These are phyloP conservation scores for Epichloe gansuensis DNA, from an alignment of 2,329 filamentous ascomycete species.

Conservation along the genomic window DNA sequence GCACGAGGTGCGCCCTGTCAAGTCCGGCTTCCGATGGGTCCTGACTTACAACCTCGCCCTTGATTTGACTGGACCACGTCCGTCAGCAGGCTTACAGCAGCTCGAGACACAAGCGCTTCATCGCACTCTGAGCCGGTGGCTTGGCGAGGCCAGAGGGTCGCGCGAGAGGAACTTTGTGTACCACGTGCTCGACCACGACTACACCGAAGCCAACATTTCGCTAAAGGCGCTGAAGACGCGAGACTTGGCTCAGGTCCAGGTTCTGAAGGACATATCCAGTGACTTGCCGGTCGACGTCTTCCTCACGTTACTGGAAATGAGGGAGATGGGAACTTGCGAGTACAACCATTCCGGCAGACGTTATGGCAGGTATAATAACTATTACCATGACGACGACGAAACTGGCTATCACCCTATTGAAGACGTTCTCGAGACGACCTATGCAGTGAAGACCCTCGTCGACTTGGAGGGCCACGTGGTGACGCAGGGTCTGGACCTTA, in stretches of 20 bases:
- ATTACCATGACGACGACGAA: slow-evolving; percentile 5
- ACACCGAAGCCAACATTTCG: slow-evolving; percentile 21
- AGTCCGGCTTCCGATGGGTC: slow-evolving; percentile 35
- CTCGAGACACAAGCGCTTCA: slow-evolving; percentile 9
- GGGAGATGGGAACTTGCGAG: slow-evolving; percentile 12
- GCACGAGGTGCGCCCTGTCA: slow-evolving; percentile 37
- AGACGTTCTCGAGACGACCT: slow-evolving; percentile 1
- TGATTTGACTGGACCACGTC: slow-evolving; percentile 7
- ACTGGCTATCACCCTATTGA: slow-evolving; percentile 9
- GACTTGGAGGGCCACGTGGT: slow-evolving; percentile 16
- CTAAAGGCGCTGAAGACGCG: slow-evolving; percentile 14
- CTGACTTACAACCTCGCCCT: slow-evolving; percentile 39
- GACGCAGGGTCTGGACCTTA: slow-evolving; percentile 7
- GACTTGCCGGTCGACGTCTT: slow-evolving; percentile 20
- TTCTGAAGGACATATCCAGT: slow-evolving; percentile 13
- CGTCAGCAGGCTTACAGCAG: slow-evolving; percentile 10
- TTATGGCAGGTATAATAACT: background rate
- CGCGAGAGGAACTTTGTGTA: slow-evolving; percentile 12
- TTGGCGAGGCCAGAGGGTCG: slow-evolving; percentile 1
- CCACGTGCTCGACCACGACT: slow-evolving; percentile 22
- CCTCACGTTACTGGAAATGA: slow-evolving; percentile 20
- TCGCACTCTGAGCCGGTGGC: slow-evolving; percentile 16
- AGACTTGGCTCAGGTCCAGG: slow-evolving; percentile 16
- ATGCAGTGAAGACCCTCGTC: slow-evolving; percentile 14
- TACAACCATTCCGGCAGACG: background rate